phyloP scores from a whole-genome alignment of 1,284 basidiomycete genomes.

The Cerioporus squamosus region DNA sequence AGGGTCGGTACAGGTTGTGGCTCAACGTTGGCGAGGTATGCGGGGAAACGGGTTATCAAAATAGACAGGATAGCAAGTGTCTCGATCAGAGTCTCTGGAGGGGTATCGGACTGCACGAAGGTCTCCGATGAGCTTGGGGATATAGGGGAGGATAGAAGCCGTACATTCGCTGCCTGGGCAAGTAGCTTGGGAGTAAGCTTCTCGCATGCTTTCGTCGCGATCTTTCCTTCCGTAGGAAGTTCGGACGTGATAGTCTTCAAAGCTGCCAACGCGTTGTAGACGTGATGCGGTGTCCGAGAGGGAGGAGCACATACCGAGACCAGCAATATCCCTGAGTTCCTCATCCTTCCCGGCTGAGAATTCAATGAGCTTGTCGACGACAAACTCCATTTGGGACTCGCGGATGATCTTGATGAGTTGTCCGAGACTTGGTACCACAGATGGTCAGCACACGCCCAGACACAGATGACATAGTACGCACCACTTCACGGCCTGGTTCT shows the following conservation, averaged over 20 bases:
- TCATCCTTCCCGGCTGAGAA: conserved; percentile 87
- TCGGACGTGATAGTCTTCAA: conserved; percentile 95
- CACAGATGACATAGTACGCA: conserved; percentile 37
- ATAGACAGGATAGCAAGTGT: conserved; percentile 91
- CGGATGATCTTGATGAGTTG: conserved; percentile 87
- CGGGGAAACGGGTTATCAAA: conserved; percentile 86
- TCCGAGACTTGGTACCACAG: conserved; percentile 62
- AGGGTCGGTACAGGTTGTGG: conserved; percentile 74
- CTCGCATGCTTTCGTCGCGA: conserved; percentile 80
- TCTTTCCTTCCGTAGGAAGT: conserved; percentile 79
- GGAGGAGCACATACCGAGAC: conserved; percentile 67
- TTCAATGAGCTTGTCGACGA: conserved; percentile 87
- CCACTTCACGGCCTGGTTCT: conserved; percentile 97
- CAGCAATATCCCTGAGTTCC: conserved; percentile 91
- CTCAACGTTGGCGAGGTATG: conserved; percentile 62
- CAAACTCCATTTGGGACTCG: conserved; percentile 81
- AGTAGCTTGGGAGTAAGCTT: conserved; percentile 89
- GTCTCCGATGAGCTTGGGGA: background rate
- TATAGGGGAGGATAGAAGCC: conserved; percentile 29
- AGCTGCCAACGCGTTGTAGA: conserved; percentile 48
- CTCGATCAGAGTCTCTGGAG: conserved; percentile 87
- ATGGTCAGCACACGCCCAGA: background rate
- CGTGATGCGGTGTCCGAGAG: background rate
- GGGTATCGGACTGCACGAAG: conserved; percentile 58
- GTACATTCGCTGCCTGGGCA: conserved; percentile 74